Percentiles rank a stretch among this genome's conserved stretches.
These are phyloP conservation scores for Fusarium xyrophilum DNA, from an alignment of 2,329 filamentous ascomycete species.

Conservation along the genomic window DNA sequence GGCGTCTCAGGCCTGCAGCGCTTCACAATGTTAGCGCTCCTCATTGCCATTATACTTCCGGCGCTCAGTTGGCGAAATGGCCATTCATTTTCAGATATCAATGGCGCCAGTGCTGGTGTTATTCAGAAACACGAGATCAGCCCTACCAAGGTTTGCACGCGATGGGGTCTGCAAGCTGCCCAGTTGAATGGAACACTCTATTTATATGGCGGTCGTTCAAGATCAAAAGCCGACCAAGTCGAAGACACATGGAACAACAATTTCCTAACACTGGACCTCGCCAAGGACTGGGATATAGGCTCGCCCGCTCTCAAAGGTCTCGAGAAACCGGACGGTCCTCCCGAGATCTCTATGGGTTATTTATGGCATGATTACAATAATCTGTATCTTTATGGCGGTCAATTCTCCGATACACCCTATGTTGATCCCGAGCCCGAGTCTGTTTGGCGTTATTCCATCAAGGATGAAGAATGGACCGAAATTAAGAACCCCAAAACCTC, in stretches of 20 bases:
- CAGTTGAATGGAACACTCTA: conserved; percentile 78
- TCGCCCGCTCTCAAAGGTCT: conserved; percentile 69
- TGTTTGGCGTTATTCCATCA: conserved; percentile 74
- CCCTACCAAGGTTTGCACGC: conserved; percentile 60
- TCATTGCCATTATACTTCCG: conserved; percentile 60
- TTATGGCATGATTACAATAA: conserved; percentile 76
- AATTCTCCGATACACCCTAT: conserved; percentile 70
- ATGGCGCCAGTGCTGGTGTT: conserved; percentile 57
- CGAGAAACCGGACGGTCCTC: conserved; percentile 70
- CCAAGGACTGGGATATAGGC: conserved; percentile 72
- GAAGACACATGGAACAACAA: conserved; percentile 77
- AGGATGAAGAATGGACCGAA: conserved; percentile 66
- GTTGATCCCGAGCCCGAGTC: conserved; percentile 65
- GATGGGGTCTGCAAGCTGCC: conserved; percentile 73
- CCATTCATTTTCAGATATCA: conserved; percentile 48
- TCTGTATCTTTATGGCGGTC: conserved; percentile 76
- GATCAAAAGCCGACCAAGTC: conserved; percentile 62
- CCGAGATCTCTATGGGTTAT: conserved; percentile 74
- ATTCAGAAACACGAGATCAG: conserved; percentile 44
- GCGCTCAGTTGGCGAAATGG: conserved; percentile 53
- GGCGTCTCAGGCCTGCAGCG: conserved; percentile 52
- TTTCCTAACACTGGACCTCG: conserved; percentile 75
- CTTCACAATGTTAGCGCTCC: conserved; percentile 56
- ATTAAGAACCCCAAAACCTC: conserved; percentile 67
- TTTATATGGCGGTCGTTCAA: conserved; percentile 75